Evolutionary conservation across 345 rosid genomes (phyloP).

Genomic region (Rhodamnia argentea): DNA sequence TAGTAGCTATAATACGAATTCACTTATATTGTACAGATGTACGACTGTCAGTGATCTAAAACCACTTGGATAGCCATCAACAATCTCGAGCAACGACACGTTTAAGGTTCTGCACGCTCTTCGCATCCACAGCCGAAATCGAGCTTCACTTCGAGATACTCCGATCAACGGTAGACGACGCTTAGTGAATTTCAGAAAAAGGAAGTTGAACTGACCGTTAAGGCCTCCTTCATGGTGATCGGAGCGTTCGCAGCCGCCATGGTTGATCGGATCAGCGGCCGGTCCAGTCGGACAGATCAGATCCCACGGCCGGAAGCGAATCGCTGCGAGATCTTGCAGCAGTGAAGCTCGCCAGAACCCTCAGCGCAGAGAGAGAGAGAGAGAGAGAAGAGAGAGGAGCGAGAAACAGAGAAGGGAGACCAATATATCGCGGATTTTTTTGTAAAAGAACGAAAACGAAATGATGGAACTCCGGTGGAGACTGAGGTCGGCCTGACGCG

Average conservation of each 20-base stretch:
- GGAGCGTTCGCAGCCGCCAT: constrained; percentile 98
- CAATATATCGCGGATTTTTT: not conserved
- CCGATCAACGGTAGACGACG: not conserved
- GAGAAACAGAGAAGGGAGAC: not conserved
- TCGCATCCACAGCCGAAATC: not conserved
- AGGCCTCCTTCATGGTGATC: constrained; percentile 86
- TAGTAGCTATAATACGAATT: not conserved
- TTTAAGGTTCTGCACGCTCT: not conserved
- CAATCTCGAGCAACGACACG: not conserved
- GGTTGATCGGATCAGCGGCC: constrained; percentile 32
- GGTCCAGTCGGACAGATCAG: not conserved
- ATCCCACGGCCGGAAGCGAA: constrained; percentile 1
- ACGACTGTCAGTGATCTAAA: not conserved
- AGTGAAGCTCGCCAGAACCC: not conserved
- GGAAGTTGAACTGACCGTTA: constrained; percentile 40
- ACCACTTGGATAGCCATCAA: not conserved
- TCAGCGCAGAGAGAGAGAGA: not conserved
- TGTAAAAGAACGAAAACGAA: not conserved
- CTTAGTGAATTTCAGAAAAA: not conserved
- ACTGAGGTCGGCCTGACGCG: not conserved
- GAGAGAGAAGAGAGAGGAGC: not conserved
- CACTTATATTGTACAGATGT: not conserved
- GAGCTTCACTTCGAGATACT: not conserved
- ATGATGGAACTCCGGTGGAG: not conserved
- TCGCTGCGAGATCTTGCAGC: constrained; percentile 6